phyloP scores from a whole-genome alignment of 129 eudicot species.

The sunflower (Helianthus annuus) region HanXRQr2.0-SUNRISE NC_035436.2:86929907-86930406 shows the following conservation, averaged over 20 bases:
- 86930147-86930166: background rate
- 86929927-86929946: constrained; percentile 49
- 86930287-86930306: no score
- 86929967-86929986: constrained; percentile 67
- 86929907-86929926: background rate
- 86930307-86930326: no score
- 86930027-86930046: constrained; percentile 75
- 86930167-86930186: no score
- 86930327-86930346: no score
- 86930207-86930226: no score
- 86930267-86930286: no score
- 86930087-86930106: constrained; percentile 78
- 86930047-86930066: constrained; percentile 83
- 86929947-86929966: constrained; percentile 76
- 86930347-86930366: no score
- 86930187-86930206: no score
- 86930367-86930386: no score
- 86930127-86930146: constrained; percentile 58
- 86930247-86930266: no score
- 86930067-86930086: constrained; percentile 83
- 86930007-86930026: constrained; percentile 83
- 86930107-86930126: constrained; percentile 88
- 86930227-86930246: no score
- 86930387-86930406: no score
- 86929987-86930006: constrained; percentile 85